Evolutionary conservation across 129 eudicot genomes (phyloP), one percentile per base, ranked within the genome.

Genomic region (Dittrichia graveolens): DNA sequence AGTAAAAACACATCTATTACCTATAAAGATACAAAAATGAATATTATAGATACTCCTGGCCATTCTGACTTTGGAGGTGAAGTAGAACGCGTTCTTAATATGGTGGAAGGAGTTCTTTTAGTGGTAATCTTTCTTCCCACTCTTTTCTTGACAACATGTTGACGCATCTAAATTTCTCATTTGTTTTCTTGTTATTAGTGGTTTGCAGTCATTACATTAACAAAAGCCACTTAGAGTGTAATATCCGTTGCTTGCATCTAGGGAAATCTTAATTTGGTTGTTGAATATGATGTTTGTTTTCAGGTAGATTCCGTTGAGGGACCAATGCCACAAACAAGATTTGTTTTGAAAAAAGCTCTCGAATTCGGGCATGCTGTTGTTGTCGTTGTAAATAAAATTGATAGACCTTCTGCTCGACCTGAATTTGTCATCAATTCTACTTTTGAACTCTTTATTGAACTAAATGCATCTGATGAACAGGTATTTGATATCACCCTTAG

Each of bases 51-150:
- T 74, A 94, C 99, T 71, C 99, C 99, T 0, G 99, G 99, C 6
- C 99, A 94, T 74, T 94, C 99, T 73, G 99, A 94, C 83, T 94
- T 94, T 81, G 99, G 99, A 56, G 99, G 99, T 52, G 99, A 94
- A 85, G 99, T 94, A 66, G 99, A 94, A 75, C 99, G 97, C 50
- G 87, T 94, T 54, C 93, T 94, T 41, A 94, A 94, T 74, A 94
- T 94, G 99, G 99, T 94, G 34, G 99, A 94, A 75, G 99, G 99
- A 55, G 80, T 94, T 82, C 89, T 94, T 46, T 69, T 94, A 85
- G 99, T 94, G 97, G 99, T 94, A 85, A 56, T 31, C 15, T 78
- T 18, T 65, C 49, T 31, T 58, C 14, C 7, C 35, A 37, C 16
- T 24, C 12, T 43, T 9, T 69, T 69, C n/a, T 24, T 38, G 18